Evolutionary conservation across 2,329 filamentous ascomycete genomes (phyloP).

Genomic region (Exophiala sp.): DNA sequence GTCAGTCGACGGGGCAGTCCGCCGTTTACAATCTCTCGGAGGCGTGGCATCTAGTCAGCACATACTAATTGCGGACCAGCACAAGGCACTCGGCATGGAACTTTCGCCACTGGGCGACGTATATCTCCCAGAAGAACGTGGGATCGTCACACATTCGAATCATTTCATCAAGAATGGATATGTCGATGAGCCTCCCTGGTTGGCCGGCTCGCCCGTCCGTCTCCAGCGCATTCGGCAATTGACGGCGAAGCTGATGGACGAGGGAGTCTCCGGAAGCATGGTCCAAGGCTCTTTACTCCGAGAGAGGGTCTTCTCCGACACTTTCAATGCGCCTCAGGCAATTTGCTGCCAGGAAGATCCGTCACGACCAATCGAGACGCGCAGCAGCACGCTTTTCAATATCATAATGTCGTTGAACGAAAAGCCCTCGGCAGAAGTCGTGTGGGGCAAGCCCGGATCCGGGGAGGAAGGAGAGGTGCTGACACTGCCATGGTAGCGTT

Average conservation of each 20-base stretch:
- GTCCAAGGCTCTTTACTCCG: slow-evolving; percentile 25
- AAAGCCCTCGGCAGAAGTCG: slow-evolving; percentile 36
- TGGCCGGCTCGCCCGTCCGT: slow-evolving; percentile 24
- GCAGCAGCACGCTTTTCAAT: slow-evolving; percentile 35
- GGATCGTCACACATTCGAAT: slow-evolving; percentile 43
- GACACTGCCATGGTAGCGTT: slow-evolving; percentile 29
- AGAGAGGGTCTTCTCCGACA: slow-evolving; percentile 37
- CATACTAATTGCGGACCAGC: slow-evolving; percentile 50
- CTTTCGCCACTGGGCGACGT: slow-evolving; percentile 34
- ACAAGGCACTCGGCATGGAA: slow-evolving; percentile 47
- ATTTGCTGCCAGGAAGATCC: slow-evolving; percentile 36
- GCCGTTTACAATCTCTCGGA: slow-evolving; percentile 37
- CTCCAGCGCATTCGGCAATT: slow-evolving; percentile 30
- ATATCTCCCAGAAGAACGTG: slow-evolving; percentile 35
- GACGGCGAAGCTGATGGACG: slow-evolving; percentile 25
- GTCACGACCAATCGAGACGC: slow-evolving; percentile 28
- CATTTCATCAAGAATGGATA: slow-evolving; percentile 35
- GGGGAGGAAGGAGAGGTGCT: slow-evolving; percentile 31
- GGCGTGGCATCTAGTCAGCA: slow-evolving; percentile 53
- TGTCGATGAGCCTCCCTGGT: neutral
- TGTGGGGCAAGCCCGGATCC: slow-evolving; percentile 33
- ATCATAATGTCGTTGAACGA: slow-evolving; percentile 36
- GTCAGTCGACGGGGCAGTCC: slow-evolving; percentile 43
- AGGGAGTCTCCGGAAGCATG: slow-evolving; percentile 3
- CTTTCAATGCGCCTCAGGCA: slow-evolving; percentile 35